Conservation (phyloP, 805 yeast species). For the Blastobotrys robertii region DNA sequence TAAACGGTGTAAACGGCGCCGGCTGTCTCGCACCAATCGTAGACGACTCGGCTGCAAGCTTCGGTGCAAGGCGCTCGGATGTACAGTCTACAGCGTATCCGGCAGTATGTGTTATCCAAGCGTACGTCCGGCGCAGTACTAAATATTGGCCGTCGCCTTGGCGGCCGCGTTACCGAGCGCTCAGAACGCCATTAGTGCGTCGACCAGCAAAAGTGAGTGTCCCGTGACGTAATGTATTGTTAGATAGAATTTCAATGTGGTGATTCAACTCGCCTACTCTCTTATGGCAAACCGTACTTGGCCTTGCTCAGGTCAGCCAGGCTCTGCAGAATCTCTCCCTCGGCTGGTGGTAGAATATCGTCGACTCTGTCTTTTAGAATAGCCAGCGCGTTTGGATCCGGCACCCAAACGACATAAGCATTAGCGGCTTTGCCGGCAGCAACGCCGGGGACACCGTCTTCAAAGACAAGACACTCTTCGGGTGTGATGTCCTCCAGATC, state of each 20-base stretch:
- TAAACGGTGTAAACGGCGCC: too few relatives aligned
- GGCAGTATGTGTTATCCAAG: too few relatives aligned
- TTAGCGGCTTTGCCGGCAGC: conserved; percentile 75
- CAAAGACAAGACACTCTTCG: conserved; percentile 80
- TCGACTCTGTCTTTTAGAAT: conserved; percentile 43
- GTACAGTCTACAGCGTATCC: too few relatives aligned
- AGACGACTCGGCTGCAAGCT: too few relatives aligned
- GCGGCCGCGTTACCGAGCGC: too few relatives aligned
- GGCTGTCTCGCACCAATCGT: too few relatives aligned
- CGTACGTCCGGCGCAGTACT: too few relatives aligned
- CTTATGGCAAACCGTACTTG: conserved; percentile 28
- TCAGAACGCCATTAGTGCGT: too few relatives aligned
- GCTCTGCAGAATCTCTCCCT: conserved; percentile 48
- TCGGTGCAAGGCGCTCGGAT: too few relatives aligned
- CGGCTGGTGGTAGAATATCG: conserved; percentile 36
- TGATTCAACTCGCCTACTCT: neutral
- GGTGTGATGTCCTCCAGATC: conserved; percentile 45
- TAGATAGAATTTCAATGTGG: neutral
- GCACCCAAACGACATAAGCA: conserved; percentile 88
- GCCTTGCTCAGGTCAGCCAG: conserved; percentile 44
- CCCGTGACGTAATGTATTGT: neutral
- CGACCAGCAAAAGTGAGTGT: too few relatives aligned
- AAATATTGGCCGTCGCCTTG: too few relatives aligned
- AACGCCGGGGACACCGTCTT: conserved; percentile 93
- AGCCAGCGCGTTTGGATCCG: conserved; percentile 63